Conservation (phyloP, 2,329 filamentous ascomycete genomes). For the Graphium sp. region DNA sequence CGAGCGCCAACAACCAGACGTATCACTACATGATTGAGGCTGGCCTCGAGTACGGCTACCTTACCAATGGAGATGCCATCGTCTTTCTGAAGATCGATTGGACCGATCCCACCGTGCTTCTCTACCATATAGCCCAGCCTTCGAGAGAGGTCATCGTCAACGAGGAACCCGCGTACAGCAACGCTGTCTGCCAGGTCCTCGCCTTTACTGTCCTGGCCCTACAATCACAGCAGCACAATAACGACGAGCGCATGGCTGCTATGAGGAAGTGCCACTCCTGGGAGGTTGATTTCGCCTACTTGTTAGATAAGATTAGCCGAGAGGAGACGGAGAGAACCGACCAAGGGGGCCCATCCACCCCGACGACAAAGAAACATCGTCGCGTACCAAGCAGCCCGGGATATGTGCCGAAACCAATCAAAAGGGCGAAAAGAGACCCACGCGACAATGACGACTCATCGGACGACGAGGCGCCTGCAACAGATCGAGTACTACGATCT, state of each 20-base stretch:
- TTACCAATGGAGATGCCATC: slow-evolving; percentile 23
- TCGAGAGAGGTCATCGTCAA: background rate
- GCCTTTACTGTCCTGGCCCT: background rate
- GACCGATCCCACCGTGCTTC: slow-evolving; percentile 3
- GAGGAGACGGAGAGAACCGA: background rate
- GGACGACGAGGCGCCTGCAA: background rate
- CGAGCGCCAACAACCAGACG: slow-evolving; percentile 26
- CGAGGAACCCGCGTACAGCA: background rate
- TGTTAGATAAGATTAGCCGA: background rate
- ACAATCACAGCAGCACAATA: background rate
- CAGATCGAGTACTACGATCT: background rate
- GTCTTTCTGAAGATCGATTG: slow-evolving; percentile 22
- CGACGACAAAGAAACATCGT: background rate
- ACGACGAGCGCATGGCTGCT: background rate
- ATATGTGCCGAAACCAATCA: background rate
- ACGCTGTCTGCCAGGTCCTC: background rate
- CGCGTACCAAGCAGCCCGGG: background rate
- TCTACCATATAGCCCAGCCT: slow-evolving; percentile 1
- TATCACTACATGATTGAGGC: slow-evolving; percentile 31
- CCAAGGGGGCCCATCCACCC: background rate
- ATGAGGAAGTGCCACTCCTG: background rate
- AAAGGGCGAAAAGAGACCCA: background rate
- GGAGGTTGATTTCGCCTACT: background rate
- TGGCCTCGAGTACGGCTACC: slow-evolving; percentile 22
- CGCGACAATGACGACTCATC: background rate